These are phyloP conservation scores for Rutstroemia sp. DNA, from an alignment of 2,329 filamentous ascomycete species.

Conservation along the genomic window DNA sequence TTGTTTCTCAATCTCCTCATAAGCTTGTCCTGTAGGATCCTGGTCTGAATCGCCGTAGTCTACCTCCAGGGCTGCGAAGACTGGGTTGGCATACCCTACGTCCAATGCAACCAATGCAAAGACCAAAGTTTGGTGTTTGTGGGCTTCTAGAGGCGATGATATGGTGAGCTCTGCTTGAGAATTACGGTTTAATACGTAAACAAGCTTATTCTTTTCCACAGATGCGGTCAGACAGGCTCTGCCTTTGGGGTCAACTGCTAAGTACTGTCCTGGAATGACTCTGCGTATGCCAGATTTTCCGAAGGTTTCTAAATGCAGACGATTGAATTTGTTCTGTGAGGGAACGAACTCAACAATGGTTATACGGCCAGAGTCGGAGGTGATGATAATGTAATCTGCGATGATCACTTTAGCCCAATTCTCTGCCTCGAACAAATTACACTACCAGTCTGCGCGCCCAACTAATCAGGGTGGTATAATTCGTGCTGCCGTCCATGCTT, in stretches of 20 bases:
- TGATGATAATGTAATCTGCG: slow-evolving; percentile 89
- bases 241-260: slow-evolving; percentile 92
- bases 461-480: slow-evolving; percentile 26
- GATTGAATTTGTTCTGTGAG: slow-evolving; percentile 77
- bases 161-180: slow-evolving; percentile 92
- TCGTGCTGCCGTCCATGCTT: slow-evolving; percentile 49
- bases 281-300: slow-evolving; percentile 93
- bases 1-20: slow-evolving; percentile 76
- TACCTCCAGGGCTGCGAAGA: slow-evolving; percentile 90
- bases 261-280: slow-evolving; percentile 91
- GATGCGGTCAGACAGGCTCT: slow-evolving; percentile 91
- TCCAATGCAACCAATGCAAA: slow-evolving; percentile 84
- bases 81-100: slow-evolving; percentile 93
- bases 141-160: slow-evolving; percentile 91
- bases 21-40: slow-evolving; percentile 78
- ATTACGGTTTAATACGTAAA: slow-evolving; percentile 96
- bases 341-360: slow-evolving; percentile 88
- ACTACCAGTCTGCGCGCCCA: slow-evolving; percentile 14
- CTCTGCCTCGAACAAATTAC: slow-evolving; percentile 9
- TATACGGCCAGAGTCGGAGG: slow-evolving; percentile 92
- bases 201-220: slow-evolving; percentile 97
- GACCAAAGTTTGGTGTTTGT: slow-evolving; percentile 86
- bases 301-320: slow-evolving; percentile 93
- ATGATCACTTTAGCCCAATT: slow-evolving; percentile 22
- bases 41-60: slow-evolving; percentile 90